Base-by-base conservation (phyloP, 208 protist species). In the Zelonia costaricensis region DNA sequence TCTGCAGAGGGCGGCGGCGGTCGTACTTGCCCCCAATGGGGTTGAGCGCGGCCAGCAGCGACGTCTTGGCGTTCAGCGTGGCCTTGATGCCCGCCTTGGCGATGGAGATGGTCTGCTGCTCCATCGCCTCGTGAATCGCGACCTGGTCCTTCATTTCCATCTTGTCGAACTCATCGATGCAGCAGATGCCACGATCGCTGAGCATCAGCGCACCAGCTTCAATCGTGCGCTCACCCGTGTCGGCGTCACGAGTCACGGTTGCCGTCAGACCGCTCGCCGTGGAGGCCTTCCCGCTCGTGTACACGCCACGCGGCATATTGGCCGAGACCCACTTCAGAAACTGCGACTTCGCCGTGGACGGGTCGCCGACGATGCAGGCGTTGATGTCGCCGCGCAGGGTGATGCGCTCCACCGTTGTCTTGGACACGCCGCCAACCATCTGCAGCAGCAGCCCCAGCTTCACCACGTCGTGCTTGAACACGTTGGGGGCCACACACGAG, bases 151-250 rank as follows among this genome's bases (percentile, higher is more conserved):
- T 88, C 40, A 95, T 62, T 45, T 99, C 97, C 98, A 99, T 99
- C 84, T 99, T 99, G 75, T 99, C 99, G 77, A 99, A 99, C 86
- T 99, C 99, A 80, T 99, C 99, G 67, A 99, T 99, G 79, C 98
- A 99, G 91, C 98, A 99, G 28, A 99, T 95, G 60, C 98, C 98
- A 56, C 99, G 99, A 80, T 99, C 99, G 42, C 98, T 99, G 4
- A 99, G 84, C 98, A 99, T 99, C 4, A 99, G 89, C 20, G 99
- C 99, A 48, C 99, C 99, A 0, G 99, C 98, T 76, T 99, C 99
- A 46, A 99, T 99, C 15, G 89, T 97, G 74, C 99, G 99, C 69
- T 99, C 99, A 25, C 98, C 98, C 2, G 94, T 99, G 66, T 99
- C 98, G n/a, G 88, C 74, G 71, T 99, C 99, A 45, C 92, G 95